Base-by-base conservation (phyloP, 106 monocot genomes). In the Ottelia alismoides region DNA sequence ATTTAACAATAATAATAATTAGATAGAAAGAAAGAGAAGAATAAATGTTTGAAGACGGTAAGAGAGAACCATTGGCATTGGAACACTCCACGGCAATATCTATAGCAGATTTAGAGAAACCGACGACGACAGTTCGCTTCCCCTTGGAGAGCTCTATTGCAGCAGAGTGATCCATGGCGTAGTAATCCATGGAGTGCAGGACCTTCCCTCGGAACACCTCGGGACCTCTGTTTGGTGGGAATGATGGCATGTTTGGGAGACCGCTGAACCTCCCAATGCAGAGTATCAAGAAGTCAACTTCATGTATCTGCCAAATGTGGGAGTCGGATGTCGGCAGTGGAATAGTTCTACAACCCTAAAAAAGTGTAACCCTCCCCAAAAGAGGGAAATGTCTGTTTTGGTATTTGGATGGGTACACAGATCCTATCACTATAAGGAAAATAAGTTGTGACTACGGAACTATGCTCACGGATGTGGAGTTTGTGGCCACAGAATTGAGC, bases 81-180 rank as follows among this genome's bases (percentile, higher is more conserved):
- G 63, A 50, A 20, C 63, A 63, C 51, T 63, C 63, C 9, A 27
- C 28, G 10, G 63, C 63, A 19, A 63, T 51, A 20, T 63, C 63
- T 4, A 63, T 5, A 1, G 63, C 63, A 11, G 63, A 51, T 52
- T 63, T 63, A 2, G 29, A 31, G 51, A 9, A 63, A 2, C 63
- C 51, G 1, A 63, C 32, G 10, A 63, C 28, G 2, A 32, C 47
- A 24, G 52, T 51, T 2, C 30, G 51, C 31, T 51, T 63, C 21
- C 30, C 32, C 27, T 20, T 51, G 14, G 40, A 21, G 22, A 63
- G 30, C 5, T 63, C 31, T 3, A 32, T 32, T 6, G 51, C 31
- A 22, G 20, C 24, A 2, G 28, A 10, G 30, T 22, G 22, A 23
- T 35, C 50, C 63, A 63, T 63, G 51, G 51, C 52, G 50, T 31